Conservation (phyloP, 169 alveolate species). For the Plasmodium coatneyi region DNA sequence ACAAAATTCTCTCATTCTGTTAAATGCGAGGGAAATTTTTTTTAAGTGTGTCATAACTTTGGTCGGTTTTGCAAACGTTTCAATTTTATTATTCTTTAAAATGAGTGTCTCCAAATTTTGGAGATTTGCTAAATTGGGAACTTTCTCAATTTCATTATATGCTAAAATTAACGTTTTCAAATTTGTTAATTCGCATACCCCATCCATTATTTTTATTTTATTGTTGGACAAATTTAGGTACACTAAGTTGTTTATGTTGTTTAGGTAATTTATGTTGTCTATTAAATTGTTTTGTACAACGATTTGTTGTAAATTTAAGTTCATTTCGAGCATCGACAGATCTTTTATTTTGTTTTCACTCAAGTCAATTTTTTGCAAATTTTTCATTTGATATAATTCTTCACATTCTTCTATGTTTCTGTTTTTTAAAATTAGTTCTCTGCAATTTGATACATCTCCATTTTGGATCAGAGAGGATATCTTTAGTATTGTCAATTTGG, state of each 20-base stretch:
- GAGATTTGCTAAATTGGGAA: constrained; percentile 78
- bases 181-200: constrained; percentile 29
- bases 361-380: constrained; percentile 68
- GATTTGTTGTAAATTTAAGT: constrained; percentile 71
- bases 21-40: constrained; percentile 81
- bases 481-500: constrained; percentile 74
- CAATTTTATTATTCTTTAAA: constrained; percentile 78
- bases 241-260: constrained; percentile 75
- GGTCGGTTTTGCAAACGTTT: constrained; percentile 75
- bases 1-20: constrained; percentile 74
- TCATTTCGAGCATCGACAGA: constrained; percentile 63
- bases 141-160: constrained; percentile 70
- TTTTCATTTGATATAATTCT: constrained; percentile 82
- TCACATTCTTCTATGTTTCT: constrained; percentile 78
- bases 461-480: constrained; percentile 78
- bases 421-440: constrained; percentile 76
- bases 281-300: constrained; percentile 77
- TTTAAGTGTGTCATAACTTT: constrained; percentile 74
- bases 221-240: constrained; percentile 79
- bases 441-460: constrained; percentile 79
- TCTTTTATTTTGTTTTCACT: constrained; percentile 69
- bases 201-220: constrained; percentile 72
- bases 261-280: constrained; percentile 74
- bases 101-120: constrained; percentile 80
- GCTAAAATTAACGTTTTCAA: constrained; percentile 65